These are phyloP conservation scores for Carallia pectinifolia DNA, from an alignment of 345 rosid species.

Conservation along the genomic window DNA sequence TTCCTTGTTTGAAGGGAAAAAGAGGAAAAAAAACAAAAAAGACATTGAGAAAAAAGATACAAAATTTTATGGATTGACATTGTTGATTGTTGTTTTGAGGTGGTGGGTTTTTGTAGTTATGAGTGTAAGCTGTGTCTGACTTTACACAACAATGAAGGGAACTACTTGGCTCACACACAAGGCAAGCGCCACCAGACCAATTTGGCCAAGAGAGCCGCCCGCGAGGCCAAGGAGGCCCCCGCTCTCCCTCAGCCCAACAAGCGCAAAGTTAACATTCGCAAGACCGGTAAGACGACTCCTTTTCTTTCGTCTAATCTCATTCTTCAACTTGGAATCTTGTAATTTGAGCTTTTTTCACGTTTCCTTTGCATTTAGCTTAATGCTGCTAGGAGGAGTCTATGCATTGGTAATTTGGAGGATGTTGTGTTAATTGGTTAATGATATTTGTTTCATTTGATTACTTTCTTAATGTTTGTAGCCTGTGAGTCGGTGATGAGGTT, in stretches of 20 bases:
- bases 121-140: conserved; percentile 98
- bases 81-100: not conserved
- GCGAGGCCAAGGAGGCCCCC: conserved; percentile 89
- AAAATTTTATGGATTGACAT: not conserved
- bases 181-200: conserved; percentile 98
- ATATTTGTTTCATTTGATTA: not conserved
- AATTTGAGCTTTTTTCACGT: no score
- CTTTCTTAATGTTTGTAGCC: not conserved
- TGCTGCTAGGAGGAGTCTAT: no score
- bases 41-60: no score
- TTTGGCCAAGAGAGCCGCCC: conserved; percentile 91
- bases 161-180: conserved; percentile 93
- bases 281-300: conserved; percentile 40
- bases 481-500: not conserved
- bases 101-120: conserved; percentile 45
- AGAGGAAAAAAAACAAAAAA: no score
- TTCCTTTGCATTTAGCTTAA: no score
- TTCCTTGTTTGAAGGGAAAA: not conserved
- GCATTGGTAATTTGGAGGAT: no score
- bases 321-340: no score
- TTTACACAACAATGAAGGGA: conserved; percentile 96
- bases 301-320: no score
- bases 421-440: no score
- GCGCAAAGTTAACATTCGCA: conserved; percentile 80
- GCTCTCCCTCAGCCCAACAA: conserved; percentile 92